Conservation (phyloP, 2,329 filamentous ascomycete genomes). For the Malbranchea cinnamomea region DNA sequence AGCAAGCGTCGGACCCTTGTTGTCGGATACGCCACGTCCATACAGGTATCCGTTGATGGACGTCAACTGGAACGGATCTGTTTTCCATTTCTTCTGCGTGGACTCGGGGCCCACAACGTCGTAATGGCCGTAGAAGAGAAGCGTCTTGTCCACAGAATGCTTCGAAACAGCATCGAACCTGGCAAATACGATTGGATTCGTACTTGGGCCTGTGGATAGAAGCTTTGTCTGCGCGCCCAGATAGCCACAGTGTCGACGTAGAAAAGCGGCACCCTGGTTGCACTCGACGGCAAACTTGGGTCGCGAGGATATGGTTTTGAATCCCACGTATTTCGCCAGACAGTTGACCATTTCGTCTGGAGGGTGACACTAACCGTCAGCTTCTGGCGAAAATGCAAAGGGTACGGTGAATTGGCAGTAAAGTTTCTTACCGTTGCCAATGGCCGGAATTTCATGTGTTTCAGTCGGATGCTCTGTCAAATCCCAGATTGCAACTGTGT, state of each 20-base stretch:
- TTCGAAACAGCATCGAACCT: constrained; percentile 65
- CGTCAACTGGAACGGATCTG: constrained; percentile 77
- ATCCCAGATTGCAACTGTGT: constrained; percentile 78
- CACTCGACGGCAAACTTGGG: constrained; percentile 83
- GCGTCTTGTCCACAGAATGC: constrained; percentile 58
- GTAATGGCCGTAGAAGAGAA: constrained; percentile 96
- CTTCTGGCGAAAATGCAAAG: too few species aligned
- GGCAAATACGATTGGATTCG: constrained; percentile 88
- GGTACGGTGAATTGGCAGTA: too few species aligned
- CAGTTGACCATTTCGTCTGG: constrained; percentile 50
- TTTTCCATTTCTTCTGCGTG: constrained; percentile 66
- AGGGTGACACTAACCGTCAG: too few species aligned
- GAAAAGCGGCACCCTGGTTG: constrained; percentile 76
- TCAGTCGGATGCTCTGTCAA: constrained; percentile 42
- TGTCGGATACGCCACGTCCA: constrained; percentile 90
- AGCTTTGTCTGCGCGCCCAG: constrained; percentile 82
- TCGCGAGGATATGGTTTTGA: constrained; percentile 79
- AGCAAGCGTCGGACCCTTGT: constrained; percentile 91
- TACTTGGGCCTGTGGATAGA: constrained; percentile 62
- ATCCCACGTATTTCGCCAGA: constrained; percentile 74
- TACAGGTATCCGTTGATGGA: constrained; percentile 89
- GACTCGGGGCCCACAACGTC: constrained; percentile 87
- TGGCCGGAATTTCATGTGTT: constrained; percentile 32
- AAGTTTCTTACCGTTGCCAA: constrained; percentile 38
- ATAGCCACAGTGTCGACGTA: constrained; percentile 80